Evolutionary conservation across 164 flowering plant genomes (phyloP).

Genomic region (Stephania japonica): DNA sequence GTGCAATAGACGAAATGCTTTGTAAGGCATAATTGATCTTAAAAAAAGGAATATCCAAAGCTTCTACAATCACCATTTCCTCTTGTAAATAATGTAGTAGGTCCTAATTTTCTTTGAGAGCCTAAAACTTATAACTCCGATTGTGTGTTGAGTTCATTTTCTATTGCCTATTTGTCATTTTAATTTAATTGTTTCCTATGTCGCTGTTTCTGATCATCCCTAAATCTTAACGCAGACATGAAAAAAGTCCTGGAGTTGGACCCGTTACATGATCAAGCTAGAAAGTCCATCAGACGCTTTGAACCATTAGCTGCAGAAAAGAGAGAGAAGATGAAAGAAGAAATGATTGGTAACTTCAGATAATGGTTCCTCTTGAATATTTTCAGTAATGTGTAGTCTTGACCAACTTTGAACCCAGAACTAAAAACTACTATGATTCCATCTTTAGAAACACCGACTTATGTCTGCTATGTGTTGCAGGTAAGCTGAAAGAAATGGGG

Average conservation of each 20-base stretch:
- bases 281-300: slow-evolving; percentile 49
- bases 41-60: no score
- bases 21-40: no score
- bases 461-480: slow-evolving; percentile 30
- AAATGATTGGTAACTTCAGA: slow-evolving; percentile 67
- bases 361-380: not conserved
- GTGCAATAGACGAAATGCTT: no score
- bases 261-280: slow-evolving; percentile 67
- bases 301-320: slow-evolving; percentile 83
- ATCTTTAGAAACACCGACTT: not conserved
- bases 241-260: slow-evolving; percentile 74
- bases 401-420: no score
- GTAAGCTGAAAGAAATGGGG: slow-evolving; percentile 87
- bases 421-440: not conserved
- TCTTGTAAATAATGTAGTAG: no score
- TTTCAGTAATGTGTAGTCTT: not conserved
- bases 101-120: no score
- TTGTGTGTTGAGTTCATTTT: no score
- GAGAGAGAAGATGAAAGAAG: slow-evolving; percentile 95
- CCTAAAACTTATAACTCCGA: no score
- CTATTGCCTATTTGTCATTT: not conserved
- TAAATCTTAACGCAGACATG: slow-evolving; percentile 43
- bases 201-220: not conserved
- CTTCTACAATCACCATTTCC: no score
- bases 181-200: not conserved